Conservation (phyloP, 257 asterid genomes). For the Solanum habrochaites region DNA sequence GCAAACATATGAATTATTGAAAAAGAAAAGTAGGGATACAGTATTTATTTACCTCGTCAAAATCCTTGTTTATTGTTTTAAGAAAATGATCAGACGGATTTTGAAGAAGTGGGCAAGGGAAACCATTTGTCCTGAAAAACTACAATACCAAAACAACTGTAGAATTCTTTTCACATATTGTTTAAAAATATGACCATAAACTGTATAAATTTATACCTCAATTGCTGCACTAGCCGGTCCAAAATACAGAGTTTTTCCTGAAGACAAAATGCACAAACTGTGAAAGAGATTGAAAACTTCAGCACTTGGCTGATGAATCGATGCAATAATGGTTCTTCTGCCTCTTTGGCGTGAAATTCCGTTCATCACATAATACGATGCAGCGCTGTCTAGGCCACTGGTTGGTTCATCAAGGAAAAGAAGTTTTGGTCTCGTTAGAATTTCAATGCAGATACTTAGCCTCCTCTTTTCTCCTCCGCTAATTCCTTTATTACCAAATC, state of each 20-base stretch:
- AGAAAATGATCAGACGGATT: conserved; percentile 26
- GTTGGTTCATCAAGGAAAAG: conserved; percentile 20
- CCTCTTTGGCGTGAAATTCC: background rate
- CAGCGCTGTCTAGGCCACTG: conserved; percentile 20
- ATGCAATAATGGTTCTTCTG: conserved; percentile 3
- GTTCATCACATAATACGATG: conserved; percentile 15
- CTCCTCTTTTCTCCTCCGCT: conserved; percentile 18
- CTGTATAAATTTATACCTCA: background rate
- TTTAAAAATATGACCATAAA: background rate
- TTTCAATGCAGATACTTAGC: conserved; percentile 13
- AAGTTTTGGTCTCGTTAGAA: conserved; percentile 6
- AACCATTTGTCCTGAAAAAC: conserved; percentile 17
- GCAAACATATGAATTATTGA: background rate
- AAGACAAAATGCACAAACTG: conserved; percentile 12
- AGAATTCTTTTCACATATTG: background rate
- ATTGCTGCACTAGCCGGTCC: conserved; percentile 13
- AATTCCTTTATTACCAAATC: conserved; percentile 7
- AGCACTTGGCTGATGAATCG: conserved; percentile 15
- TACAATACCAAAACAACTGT: background rate
- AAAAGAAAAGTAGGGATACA: background rate
- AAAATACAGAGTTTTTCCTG: conserved; percentile 7
- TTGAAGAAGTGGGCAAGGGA: conserved; percentile 19
- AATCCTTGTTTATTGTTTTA: conserved; percentile 17
- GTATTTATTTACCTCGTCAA: conserved; percentile 4
- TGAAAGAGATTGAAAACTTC: conserved; percentile 5